Evolutionary conservation across 164 flowering plant genomes (phyloP), one percentile per base, ranked within the genome.

Genomic region (Euptelea pleiosperma): DNA sequence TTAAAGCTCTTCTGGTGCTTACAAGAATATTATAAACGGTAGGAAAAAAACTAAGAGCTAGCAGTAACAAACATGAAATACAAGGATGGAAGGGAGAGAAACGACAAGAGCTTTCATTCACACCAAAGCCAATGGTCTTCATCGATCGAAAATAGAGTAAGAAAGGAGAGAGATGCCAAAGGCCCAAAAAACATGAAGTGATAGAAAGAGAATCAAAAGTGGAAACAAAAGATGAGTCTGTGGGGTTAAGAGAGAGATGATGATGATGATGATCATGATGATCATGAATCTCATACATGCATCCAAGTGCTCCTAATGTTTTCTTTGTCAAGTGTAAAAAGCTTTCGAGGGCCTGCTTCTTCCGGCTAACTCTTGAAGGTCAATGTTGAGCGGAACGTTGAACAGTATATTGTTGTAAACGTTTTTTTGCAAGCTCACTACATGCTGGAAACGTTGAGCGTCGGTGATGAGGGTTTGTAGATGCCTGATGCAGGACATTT

Each of bases 301-400:
- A 86, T 77, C 88, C 94, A 84, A 78, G 54, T 62, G 80, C 78
- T 73, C 78, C 75, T 72, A 75, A 77, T 73, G 79, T 60, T 75
- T 83, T 73, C 82, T 79, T 78, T 76, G 82, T 80, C 91, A 81
- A 89, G 86, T 83, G 91, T 77, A 81, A 80, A 83, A 80, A 80
- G 69, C 72, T 70, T 64, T 50, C 11, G 68, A 68, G 57, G 70
- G 52, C 68, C 62, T 63, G 57, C 45, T 41, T 61, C n/a, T n/a
- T n/a, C n/a, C n/a, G n/a, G n/a, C n/a, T n/a, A n/a, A n/a, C n/a
- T n/a, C n/a, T n/a, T n/a, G n/a, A n/a, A n/a, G n/a, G n/a, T n/a
- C n/a, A n/a, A n/a, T n/a, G n/a, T n/a, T n/a, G n/a, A n/a, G n/a
- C n/a, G n/a, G n/a, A n/a, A n/a, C n/a, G n/a, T n/a, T n/a, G n/a